Evolutionary conservation across 106 monocot species (phyloP), one percentile per base, ranked within the genome.

Genomic region (Alisma plantagoaquatica): DNA sequence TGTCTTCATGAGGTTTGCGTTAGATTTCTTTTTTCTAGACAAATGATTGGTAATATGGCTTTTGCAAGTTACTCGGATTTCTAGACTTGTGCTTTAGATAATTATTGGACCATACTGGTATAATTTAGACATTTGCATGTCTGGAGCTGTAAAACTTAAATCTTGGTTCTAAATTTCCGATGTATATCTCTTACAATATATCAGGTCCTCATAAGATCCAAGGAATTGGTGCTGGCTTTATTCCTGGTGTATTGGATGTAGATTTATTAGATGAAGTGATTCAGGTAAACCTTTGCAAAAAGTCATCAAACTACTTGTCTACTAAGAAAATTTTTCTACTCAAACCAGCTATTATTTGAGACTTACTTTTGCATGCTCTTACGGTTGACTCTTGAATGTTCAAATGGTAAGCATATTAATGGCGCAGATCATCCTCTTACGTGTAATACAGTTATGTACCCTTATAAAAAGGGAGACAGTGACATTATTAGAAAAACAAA

Each of bases 241-340:
- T n/a, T n/a, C 57, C 57, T 57, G 57, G 57, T 25, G 57, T 57
- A 18, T 26, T 57, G 41, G 57, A 57, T 21, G 21, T 38, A 9
- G 57, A 22, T 4, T 42, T 57, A 16, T 9, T 57, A 16, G 57
- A 57, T 57, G 57, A 57, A 43, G 57, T 57, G 22, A 31, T 57
- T 42, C 57, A 57, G 12, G 57, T 57, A 42, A 42, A 26, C 41
- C 10, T 4, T n/a, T n/a, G n/a, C n/a, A n/a, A n/a, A n/a, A n/a
- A n/a, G n/a, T n/a, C n/a, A n/a, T n/a, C n/a, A n/a, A n/a, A n/a
- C n/a, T n/a, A n/a, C n/a, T n/a, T n/a, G n/a, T n/a, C n/a, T n/a
- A n/a, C 27, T 10, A 7, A 16, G 2, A 53, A 23, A 20, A 21
- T 49, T 3, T 3, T 20, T 3, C 23, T 49, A 6, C 17, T 46